A percentile compares a stretch with the other conserved stretches of the same genome.
phyloP scores from a whole-genome alignment of 2,329 filamentous ascomycete genomes.

The Fusarium sp. region DNA sequence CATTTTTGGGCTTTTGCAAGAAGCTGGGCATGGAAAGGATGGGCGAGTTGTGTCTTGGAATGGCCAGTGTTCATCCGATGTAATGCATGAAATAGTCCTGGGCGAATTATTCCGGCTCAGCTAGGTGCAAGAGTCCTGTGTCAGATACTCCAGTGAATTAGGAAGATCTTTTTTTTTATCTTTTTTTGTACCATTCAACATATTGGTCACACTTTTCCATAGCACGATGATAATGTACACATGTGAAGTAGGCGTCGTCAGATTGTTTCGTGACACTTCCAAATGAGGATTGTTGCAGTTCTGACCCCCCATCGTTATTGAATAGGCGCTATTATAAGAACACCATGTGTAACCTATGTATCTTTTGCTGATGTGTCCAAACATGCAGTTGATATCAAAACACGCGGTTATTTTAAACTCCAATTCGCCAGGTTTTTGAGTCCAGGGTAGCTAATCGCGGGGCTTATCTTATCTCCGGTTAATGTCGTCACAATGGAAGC shows the following conservation, averaged over 20 bases:
- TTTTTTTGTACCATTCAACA: not conserved
- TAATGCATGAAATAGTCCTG: no score
- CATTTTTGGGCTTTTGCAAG: constrained; percentile 41
- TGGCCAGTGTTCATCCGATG: not conserved
- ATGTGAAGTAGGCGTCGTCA: no score
- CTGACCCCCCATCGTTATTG: not conserved
- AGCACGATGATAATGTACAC: not conserved
- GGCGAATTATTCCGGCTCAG: no score
- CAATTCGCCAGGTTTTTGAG: not conserved
- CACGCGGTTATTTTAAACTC: not conserved
- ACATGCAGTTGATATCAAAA: not conserved
- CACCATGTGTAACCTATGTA: not conserved
- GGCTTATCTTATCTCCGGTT: constrained; percentile 38
- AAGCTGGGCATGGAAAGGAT: constrained; percentile 35
- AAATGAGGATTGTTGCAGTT: not conserved
- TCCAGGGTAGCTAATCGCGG: constrained; percentile 17
- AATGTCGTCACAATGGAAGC: constrained; percentile 37
- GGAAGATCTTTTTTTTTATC: no score
- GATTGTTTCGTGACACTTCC: not conserved
- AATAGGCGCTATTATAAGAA: not conserved
- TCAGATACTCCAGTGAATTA: not conserved
- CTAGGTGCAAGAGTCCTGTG: not conserved
- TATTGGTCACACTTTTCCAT: not conserved
- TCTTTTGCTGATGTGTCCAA: not conserved
- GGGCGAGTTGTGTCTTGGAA: not conserved